Conservation (phyloP, 345 rosid species). For the Hibiscus tridactylites region DNA sequence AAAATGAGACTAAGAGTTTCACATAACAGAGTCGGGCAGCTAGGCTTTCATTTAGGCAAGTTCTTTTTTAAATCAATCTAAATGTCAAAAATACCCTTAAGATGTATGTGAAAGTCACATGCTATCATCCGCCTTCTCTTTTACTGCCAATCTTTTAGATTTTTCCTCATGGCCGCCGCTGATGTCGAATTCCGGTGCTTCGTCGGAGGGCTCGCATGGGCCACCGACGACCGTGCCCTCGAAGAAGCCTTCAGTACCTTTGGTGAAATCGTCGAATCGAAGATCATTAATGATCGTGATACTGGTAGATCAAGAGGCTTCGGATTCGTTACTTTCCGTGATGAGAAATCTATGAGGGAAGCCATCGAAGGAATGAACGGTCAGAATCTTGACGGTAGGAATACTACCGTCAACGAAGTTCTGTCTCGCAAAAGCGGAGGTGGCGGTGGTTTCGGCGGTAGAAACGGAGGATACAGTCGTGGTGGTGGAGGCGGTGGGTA, state of each 20-base stretch:
- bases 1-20: too few relatives aligned
- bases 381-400: slow-evolving; percentile 73
- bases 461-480: slow-evolving; percentile 32
- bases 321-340: slow-evolving; percentile 73
- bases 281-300: slow-evolving; percentile 84
- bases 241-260: slow-evolving; percentile 51
- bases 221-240: slow-evolving; percentile 60
- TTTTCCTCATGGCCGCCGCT: slow-evolving; percentile 37
- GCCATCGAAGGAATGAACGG: slow-evolving; percentile 93
- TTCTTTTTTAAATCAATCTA: too few relatives aligned
- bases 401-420: slow-evolving; percentile 74
- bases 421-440: slow-evolving; percentile 58
- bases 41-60: too few relatives aligned
- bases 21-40: too few relatives aligned
- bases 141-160: neutral
- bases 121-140: neutral
- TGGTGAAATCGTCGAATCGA: slow-evolving; percentile 88
- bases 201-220: slow-evolving; percentile 96
- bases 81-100: too few relatives aligned
- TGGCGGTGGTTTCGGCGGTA: slow-evolving; percentile 31
- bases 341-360: slow-evolving; percentile 69
- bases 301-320: slow-evolving; percentile 78
- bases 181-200: slow-evolving; percentile 79
- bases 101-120: too few relatives aligned
- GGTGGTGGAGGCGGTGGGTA: slow-evolving; percentile 25